A percentile compares a stretch with the other conserved stretches of the same genome.
These are phyloP conservation scores for Moesziomyces parantarcticus DNA, from an alignment of 1,284 basidiomycete species.

Conservation along the genomic window DNA sequence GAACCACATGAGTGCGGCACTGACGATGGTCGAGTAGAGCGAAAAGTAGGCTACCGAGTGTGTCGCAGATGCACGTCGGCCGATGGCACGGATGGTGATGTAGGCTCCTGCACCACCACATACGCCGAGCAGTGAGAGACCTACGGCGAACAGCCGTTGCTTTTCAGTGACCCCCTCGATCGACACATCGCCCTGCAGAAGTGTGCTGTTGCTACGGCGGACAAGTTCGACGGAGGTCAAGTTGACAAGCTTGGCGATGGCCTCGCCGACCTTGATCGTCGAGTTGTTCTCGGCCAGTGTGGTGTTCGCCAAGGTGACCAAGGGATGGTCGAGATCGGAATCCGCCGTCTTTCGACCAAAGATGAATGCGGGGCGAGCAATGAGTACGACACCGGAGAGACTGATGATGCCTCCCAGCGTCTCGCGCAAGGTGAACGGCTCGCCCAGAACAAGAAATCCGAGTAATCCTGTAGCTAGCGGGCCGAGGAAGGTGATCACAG, in stretches of 20 bases:
- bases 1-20: constrained; percentile 67
- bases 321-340: constrained; percentile 26
- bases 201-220: constrained; percentile 1
- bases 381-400: constrained; percentile 75
- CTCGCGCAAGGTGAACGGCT: constrained; percentile 75
- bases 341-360: constrained; percentile 39
- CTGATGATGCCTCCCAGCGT: constrained; percentile 75
- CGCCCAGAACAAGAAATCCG: constrained; percentile 77
- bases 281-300: constrained; percentile 5
- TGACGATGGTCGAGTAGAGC: constrained; percentile 74
- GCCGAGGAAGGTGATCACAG: constrained; percentile 79
- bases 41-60: constrained; percentile 80
- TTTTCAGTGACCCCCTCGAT: constrained; percentile 64
- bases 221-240: constrained; percentile 9
- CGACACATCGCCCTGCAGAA: constrained; percentile 1
- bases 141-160: constrained; percentile 73
- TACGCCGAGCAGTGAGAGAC: constrained; percentile 74
- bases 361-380: constrained; percentile 65
- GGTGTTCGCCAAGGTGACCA: constrained; percentile 7
- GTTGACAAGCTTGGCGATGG: constrained; percentile 26
- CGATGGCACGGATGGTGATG: constrained; percentile 77
- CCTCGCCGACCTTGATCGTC: constrained; percentile 10
- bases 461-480: constrained; percentile 78
- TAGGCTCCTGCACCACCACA: constrained; percentile 76
- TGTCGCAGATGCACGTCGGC: constrained; percentile 78